Evolutionary conservation across 306 rosid species (phyloP).

Genomic region (Vigna angularis): DNA sequence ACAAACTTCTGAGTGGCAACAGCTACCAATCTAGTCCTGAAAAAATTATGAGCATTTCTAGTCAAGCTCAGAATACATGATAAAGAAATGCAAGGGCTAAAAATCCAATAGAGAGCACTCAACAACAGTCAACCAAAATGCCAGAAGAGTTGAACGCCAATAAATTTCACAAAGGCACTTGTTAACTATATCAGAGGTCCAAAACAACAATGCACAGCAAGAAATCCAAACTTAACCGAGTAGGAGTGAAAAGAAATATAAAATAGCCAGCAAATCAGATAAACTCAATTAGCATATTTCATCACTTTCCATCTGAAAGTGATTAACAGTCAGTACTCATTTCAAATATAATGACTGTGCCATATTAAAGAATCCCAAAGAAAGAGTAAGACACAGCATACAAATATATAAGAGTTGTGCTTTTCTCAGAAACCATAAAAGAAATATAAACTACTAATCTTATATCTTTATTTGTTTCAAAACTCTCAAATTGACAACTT

Average conservation of each 20-base stretch:
- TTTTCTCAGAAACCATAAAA: neutral
- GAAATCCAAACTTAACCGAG: neutral
- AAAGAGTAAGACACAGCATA: neutral
- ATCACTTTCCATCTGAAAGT: neutral
- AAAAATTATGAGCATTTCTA: conserved; percentile 2
- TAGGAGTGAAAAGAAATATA: neutral
- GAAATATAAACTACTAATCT: neutral
- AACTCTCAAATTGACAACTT: neutral
- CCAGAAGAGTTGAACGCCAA: conserved; percentile 20
- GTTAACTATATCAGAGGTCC: conserved; percentile 1
- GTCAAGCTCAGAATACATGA: conserved; percentile 19
- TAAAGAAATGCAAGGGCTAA: neutral
- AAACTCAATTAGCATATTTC: neutral
- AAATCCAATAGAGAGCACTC: conserved; percentile 20
- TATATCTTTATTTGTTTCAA: neutral
- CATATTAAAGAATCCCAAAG: neutral
- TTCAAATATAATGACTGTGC: neutral
- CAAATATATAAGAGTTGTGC: neutral
- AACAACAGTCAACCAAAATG: conserved; percentile 30
- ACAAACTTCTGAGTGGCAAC: conserved; percentile 91
- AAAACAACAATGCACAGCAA: neutral
- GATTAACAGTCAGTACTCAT: neutral
- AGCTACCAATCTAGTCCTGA: conserved; percentile 83
- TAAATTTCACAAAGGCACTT: neutral
- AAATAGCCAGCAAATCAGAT: neutral